Evolutionary conservation across 768 basidiomycete genomes (phyloP), one percentile per base, ranked within the genome.

Genomic region (Lactarius sp.): DNA sequence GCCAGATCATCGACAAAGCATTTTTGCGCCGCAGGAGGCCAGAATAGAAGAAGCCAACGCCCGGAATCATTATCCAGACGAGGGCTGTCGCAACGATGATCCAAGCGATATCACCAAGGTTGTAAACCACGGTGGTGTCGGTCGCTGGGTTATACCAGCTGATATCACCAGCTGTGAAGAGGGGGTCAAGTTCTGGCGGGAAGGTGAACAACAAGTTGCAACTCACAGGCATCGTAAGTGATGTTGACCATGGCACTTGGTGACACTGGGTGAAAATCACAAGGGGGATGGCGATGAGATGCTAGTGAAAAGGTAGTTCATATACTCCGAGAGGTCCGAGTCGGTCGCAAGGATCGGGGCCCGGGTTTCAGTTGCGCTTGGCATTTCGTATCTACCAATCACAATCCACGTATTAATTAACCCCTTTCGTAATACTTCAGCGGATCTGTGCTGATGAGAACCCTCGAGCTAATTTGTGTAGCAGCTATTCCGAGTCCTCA

Each of bases 1-100:
- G 81, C 73, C 85, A 94, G 18, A 96, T 88, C 86, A 95, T 90
- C 46, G 86, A 89, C 20, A 98, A 80, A 0, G 96, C 96, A 69
- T 97, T 97, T 76, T 98, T 98, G 64, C 96, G 79, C 55, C 96
- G 78, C 37, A 97, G 81, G 37, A 99, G 83, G 67, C 92, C 96
- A 14, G 92, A 90, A 75, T 96, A 97, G 77, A 92, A 92, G 75
- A 83, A 90, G 52, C 92, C 90, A 52, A 94, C 85, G 52, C 80
- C 81, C 9, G 79, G 80, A 69, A 83, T 81, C 82, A 83, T 83
- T 72, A 83, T 69, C 80, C 79, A 93, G 41, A 93, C 92, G 65
- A 94, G 79, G 33, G 92, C 94, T 18, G 84, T 93, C 33, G 85
- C 84, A 4, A 83, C 74, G 58, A 94, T 76, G 47, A 85, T 77